Evolutionary conservation across 306 rosid species (phyloP), one percentile per base, ranked within the genome.

Genomic region (Pachyrhizus erosus): DNA sequence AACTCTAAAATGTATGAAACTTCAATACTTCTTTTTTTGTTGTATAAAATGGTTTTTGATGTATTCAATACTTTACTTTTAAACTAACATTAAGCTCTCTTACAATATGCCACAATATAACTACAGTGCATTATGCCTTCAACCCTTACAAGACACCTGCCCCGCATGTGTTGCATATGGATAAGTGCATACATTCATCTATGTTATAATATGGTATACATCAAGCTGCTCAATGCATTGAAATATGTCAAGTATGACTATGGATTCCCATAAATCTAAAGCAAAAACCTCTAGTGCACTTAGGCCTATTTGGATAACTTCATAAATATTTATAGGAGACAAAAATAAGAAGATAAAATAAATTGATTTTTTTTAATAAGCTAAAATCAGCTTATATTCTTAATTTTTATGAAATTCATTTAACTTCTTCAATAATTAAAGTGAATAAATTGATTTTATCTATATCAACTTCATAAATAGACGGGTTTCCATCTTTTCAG

Each of bases 241-340:
- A 45, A 73, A 55, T 67, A 31, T 55, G 15, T 75, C 37, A 17
- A 57, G 33, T 61, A n/a, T 33, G 26, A 64, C 13, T 2, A 43
- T 76, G 48, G 62, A 66, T 76, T 76, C 49, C 54, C 43, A 37
- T 61, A 33, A 66, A 66, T 40, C 51, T 76, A 15, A 45, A 69
- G 46, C 68, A 58, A 80, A 29, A 58, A 39, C 68, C 49, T 73
- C 78, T 45, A 21, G 3, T 27, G 1, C 3, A 27, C 14, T 14
- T 45, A 15, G 20, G 9, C 54, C 14, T 15, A 8, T 17, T 51
- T 51, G 58, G 4, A 51, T n/a, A 51, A n/a, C 57, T 51, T 14
- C 24, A 15, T 51, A 48, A 15, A 48, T n/a, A 48, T 5, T 5
- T 48, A 5, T 1, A 15, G 5, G 8, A 48, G 20, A 5, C 4